These are phyloP conservation scores for Botrytis medusae DNA, from an alignment of 2,329 filamentous ascomycete genomes.

Conservation along the genomic window DNA sequence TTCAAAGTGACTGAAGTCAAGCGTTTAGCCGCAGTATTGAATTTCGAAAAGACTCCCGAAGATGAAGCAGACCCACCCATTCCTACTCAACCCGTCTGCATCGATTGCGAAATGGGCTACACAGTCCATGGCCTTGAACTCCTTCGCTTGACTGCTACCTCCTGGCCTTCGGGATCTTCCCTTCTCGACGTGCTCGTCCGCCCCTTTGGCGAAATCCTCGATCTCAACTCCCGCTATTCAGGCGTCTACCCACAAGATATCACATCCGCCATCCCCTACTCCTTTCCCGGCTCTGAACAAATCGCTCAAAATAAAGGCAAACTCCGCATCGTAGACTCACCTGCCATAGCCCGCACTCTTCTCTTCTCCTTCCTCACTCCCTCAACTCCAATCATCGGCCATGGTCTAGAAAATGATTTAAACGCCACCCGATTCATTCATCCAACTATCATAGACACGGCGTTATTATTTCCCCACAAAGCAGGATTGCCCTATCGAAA, in stretches of 20 bases:
- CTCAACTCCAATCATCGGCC: conserved; percentile 81
- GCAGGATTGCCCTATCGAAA: conserved; percentile 74
- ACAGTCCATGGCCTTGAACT: conserved; percentile 86
- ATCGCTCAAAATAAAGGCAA: conserved; percentile 41
- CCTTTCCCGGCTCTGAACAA: conserved; percentile 23
- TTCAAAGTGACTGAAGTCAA: conserved; percentile 80
- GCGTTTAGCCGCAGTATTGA: conserved; percentile 73
- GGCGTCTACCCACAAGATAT: conserved; percentile 81
- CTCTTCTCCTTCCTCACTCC: conserved; percentile 76
- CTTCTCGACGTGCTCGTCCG: conserved; percentile 83
- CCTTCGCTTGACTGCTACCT: conserved; percentile 82
- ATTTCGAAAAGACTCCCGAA: conserved; percentile 75
- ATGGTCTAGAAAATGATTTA: conserved; percentile 93
- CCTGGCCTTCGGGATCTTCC: conserved; percentile 75
- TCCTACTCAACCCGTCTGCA: conserved; percentile 62
- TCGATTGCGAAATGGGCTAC: conserved; percentile 98
- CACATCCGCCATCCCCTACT: conserved; percentile 61
- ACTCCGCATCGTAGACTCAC: conserved; percentile 74
- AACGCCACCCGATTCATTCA: conserved; percentile 82
- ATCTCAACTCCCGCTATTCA: conserved; percentile 90
- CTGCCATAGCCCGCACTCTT: conserved; percentile 70
- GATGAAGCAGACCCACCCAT: conserved; percentile 54
- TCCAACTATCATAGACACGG: conserved; percentile 80
- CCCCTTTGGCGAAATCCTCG: conserved; percentile 79
- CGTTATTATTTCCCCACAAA: conserved; percentile 78